Base-by-base conservation (phyloP, 2,329 filamentous ascomycete species). In the Acrocalymma vagum region DNA sequence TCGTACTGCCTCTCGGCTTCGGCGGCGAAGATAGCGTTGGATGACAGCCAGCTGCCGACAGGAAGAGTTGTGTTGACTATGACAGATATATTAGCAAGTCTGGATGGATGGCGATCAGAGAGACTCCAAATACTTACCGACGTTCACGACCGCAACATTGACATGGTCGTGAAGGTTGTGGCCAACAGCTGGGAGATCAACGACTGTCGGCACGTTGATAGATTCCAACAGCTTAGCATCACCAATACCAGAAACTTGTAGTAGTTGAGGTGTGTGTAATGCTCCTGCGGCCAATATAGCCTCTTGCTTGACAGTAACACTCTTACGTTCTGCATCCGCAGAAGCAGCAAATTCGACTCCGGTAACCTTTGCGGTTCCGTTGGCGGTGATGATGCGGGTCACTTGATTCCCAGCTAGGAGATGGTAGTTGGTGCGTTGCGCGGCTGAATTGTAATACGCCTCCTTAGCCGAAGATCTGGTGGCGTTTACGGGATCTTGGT, bases 191-290 rank as follows among this genome's bases (percentile, higher is more conserved):
- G 60, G 54, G 11, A 64, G 51, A 35, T 63, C 45, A 9, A 60
- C 49, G 10, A 59, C 42, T 3, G 47, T 43, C 3, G 44, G 24
- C 3, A 59, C 51, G 3, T 49, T 49, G 40, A 63, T 55, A 7
- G 33, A 45, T 18, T 42, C 38, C 3, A 63, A 55, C 4, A 56
- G 42, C 6, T 41, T 27, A 13, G 53, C 22, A 20, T 58, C 56
- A 18, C 60, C 60, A n/a, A 64, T 59, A 7, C 60, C 60, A 18
- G 58, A 62, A 1, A 60, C 43, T 21, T 63, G 60, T 9, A 64
- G 45, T 1, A 64, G 29, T 33, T 64, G 59, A 6, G 60, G 59
- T 1, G 58, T 58, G 32, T 60, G 58, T 6, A 64, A 20, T 15
- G 56, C 9, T 14, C 60, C 60, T 32, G 60, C 60, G 11, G 60